Evolutionary conservation across 2,329 filamentous ascomycete genomes (phyloP).

Genomic region (Diaporthe helianthi): DNA sequence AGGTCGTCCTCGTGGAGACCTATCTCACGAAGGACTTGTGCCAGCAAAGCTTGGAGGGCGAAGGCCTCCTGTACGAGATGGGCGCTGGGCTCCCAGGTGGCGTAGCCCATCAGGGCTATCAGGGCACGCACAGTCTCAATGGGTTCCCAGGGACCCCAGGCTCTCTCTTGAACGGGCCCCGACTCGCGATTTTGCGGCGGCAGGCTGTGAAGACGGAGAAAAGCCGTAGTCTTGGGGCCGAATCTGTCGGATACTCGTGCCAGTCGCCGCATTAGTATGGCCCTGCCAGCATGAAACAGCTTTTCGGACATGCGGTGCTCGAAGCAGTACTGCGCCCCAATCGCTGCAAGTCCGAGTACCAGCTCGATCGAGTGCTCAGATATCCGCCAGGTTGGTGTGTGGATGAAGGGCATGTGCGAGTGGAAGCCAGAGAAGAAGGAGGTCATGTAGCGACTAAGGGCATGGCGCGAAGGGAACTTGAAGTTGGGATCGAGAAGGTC

Average conservation of each 20-base stretch:
- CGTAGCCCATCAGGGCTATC: slow-evolving; percentile 48
- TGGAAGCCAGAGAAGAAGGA: slow-evolving; percentile 49
- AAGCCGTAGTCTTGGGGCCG: slow-evolving; percentile 39
- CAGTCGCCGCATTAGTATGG: slow-evolving; percentile 44
- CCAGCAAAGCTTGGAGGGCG: slow-evolving; percentile 43
- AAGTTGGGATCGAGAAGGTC: slow-evolving; percentile 35
- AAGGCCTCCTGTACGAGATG: slow-evolving; percentile 46
- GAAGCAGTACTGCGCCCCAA: slow-evolving; percentile 49
- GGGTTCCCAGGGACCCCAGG: slow-evolving; percentile 40
- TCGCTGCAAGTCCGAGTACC: slow-evolving; percentile 43
- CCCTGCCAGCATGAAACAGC: slow-evolving; percentile 44
- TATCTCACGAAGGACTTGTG: slow-evolving; percentile 44
- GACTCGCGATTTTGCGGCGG: background rate
- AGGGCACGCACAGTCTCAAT: slow-evolving; percentile 45
- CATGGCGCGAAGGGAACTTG: slow-evolving; percentile 46
- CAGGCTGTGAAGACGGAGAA: slow-evolving; percentile 37
- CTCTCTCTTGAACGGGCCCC: background rate
- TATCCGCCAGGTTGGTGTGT: slow-evolving; percentile 45
- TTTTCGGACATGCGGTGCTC: slow-evolving; percentile 46
- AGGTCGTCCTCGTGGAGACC: slow-evolving; percentile 43
- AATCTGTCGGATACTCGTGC: slow-evolving; percentile 38
- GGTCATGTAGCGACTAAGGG: slow-evolving; percentile 46
- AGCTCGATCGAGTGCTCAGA: slow-evolving; percentile 44
- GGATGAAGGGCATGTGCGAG: slow-evolving; percentile 48
- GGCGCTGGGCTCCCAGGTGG: slow-evolving; percentile 47